Evolutionary conservation across 83 land plant species (phyloP), one percentile per base, ranked within the genome.

Genomic region (Diphasiastrum complanatum): DNA sequence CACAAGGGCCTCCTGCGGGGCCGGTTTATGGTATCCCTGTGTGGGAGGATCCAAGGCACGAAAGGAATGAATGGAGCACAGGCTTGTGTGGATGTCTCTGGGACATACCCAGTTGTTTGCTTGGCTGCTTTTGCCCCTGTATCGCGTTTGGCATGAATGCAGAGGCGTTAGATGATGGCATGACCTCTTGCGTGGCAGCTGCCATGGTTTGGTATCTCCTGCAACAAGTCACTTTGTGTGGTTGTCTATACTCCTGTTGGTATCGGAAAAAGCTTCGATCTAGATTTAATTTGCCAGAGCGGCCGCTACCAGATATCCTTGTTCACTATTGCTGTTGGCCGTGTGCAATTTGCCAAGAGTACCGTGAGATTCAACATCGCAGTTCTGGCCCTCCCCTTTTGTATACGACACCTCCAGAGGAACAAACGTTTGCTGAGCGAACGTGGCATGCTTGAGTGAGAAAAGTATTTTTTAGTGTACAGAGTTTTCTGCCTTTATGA

Each of bases 281-380:
- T 4, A 66, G 36, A 46, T 66, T 64, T 16, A 62, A 62, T 33
- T 16, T 69, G 40, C 71, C 67, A 32, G 35, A 37, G 25, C 58
- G 45, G 19, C 69, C 72, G 5, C 23, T 61, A 16, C 66, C 57
- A 20, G 72, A 69, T 36, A 63, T 69, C 54, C 37, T 52, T 30
- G 56, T 62, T 25, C 72, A 69, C 33, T 69, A 50, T 35, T 51
- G 62, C 41, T 63, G 68, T 46, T 69, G 67, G 57, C 66, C 66
- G 33, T 69, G 72, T 29, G 72, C 72, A 3, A 61, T 69, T 33
- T 69, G 72, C 53, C 72, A 69, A 64, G 72, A 54, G 33, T 5
- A 28, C 11, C 58, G 58, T 11, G 58, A 54, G n/a, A n/a, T n/a
- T n/a, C n/a, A n/a, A n/a, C n/a, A n/a, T n/a, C n/a, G n/a, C n/a